These are phyloP conservation scores for Oryza longistaminata DNA, from an alignment of 176 grass and related monocot genomes.

Conservation along the genomic window DNA sequence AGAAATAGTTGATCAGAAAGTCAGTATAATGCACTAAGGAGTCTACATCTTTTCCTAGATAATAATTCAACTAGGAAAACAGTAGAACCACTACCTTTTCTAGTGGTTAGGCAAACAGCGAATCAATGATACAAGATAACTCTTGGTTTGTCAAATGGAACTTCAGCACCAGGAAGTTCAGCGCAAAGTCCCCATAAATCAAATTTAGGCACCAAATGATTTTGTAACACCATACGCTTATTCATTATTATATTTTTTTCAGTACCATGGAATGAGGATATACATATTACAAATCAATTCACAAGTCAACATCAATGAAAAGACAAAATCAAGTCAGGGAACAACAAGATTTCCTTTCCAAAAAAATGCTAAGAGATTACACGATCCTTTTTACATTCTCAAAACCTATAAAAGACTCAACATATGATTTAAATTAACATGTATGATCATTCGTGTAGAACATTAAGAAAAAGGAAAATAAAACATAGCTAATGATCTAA, in stretches of 20 bases:
- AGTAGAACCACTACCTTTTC: conserved; percentile 33
- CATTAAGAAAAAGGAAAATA: conserved; percentile 2
- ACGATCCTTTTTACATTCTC: conserved; percentile 30
- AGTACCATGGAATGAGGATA: not conserved
- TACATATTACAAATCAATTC: not conserved
- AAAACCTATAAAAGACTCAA: conserved; percentile 28
- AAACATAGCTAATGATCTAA: conserved; percentile 35
- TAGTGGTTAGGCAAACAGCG: conserved; percentile 46
- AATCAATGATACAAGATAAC: not conserved
- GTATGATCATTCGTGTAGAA: conserved; percentile 1
- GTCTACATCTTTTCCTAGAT: conserved; percentile 24
- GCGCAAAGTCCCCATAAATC: not conserved
- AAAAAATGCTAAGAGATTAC: not conserved
- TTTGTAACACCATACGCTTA: not conserved
- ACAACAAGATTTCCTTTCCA: not conserved
- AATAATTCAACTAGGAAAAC: conserved; percentile 34
- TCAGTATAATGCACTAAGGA: conserved; percentile 30
- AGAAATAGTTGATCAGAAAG: conserved; percentile 25
- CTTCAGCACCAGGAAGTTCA: not conserved
- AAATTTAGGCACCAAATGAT: conserved; percentile 4
- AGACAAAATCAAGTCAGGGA: not conserved
- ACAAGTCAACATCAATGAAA: not conserved
- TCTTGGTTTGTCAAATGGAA: conserved; percentile 1
- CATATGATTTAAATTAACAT: conserved; percentile 23
- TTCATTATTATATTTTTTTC: not conserved